A percentile compares a stretch with the other conserved stretches of the same genome.
phyloP scores from a whole-genome alignment of 78 protist genomes.

The Dictyostelium capitatum region DNA sequence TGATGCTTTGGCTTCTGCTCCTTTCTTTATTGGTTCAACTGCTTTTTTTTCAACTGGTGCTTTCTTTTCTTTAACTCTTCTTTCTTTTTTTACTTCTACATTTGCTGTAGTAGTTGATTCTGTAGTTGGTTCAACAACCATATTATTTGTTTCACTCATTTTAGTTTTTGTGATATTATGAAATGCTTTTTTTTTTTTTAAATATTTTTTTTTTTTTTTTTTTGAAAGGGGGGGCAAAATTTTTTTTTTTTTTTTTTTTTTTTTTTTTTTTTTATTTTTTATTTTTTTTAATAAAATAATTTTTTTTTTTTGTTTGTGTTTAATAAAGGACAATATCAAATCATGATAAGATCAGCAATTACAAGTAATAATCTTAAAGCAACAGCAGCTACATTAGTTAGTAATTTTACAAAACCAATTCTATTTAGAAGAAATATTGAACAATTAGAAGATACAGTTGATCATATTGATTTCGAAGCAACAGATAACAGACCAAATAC shows the following conservation, averaged over 20 bases:
- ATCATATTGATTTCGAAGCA: neutral
- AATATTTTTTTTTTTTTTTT: neutral
- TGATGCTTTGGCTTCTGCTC: constrained; percentile 14
- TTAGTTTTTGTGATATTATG: neutral
- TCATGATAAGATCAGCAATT: constrained; percentile 24
- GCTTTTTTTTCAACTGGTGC: constrained; percentile 3
- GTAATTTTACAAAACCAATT: neutral
- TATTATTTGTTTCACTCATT: too few species aligned
- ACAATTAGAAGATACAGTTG: neutral
- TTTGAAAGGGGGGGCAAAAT: too few species aligned
- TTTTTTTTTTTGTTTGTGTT: too few species aligned
- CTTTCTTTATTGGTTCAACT: neutral
- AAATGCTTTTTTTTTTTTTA: neutral
- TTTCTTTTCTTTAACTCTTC: neutral
- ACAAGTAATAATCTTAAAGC: neutral
- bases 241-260: too few species aligned
- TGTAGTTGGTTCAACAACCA: too few species aligned
- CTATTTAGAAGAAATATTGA: neutral
- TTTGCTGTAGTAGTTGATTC: too few species aligned
- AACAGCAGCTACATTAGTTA: neutral
- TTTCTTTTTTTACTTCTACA: neutral
- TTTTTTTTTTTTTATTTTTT: too few species aligned
- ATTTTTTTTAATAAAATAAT: too few species aligned
- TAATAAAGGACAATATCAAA: too few species aligned
- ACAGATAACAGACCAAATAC: neutral